A percentile compares a stretch with the other conserved stretches of the same genome.
These are phyloP conservation scores for Physaria fendleri DNA, from an alignment of 345 rosid genomes.

Conservation along the genomic window DNA sequence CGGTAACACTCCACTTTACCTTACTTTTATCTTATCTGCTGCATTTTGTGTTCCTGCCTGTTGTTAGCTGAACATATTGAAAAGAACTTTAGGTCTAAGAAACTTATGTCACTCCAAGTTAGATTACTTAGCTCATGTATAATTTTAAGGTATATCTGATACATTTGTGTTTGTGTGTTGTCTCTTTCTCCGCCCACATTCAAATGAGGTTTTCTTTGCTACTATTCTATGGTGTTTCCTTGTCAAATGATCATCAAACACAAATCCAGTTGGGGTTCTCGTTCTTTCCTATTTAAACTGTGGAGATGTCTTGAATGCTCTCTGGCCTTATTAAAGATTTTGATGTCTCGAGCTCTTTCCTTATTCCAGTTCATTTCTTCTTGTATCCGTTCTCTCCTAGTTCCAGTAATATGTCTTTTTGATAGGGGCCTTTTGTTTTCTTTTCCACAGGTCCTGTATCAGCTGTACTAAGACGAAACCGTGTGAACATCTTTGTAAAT, in stretches of 20 bases:
- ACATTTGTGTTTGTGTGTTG: neutral
- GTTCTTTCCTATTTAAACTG: neutral
- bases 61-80: constrained; percentile 12
- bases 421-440: constrained; percentile 51
- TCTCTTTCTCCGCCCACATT: neutral
- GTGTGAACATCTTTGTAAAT: constrained; percentile 52
- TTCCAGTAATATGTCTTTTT: constrained; percentile 47
- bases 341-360: constrained; percentile 6
- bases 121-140: constrained; percentile 1
- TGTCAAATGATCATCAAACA: constrained; percentile 5
- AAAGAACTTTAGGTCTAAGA: neutral
- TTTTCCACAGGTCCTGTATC: constrained; percentile 58
- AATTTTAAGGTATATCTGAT: neutral
- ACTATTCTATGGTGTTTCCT: neutral
- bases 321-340: constrained; percentile 9
- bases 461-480: constrained; percentile 58
- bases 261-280: neutral
- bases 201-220: neutral
- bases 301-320: neutral
- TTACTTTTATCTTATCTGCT: constrained; percentile 2
- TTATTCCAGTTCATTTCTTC: constrained; percentile 3
- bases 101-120: neutral
- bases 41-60: neutral
- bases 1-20: constrained; percentile 9
- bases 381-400: constrained; percentile 9